Base-by-base conservation (phyloP, 2,329 filamentous ascomycete species). In the Mariannaea sp. region DNA sequence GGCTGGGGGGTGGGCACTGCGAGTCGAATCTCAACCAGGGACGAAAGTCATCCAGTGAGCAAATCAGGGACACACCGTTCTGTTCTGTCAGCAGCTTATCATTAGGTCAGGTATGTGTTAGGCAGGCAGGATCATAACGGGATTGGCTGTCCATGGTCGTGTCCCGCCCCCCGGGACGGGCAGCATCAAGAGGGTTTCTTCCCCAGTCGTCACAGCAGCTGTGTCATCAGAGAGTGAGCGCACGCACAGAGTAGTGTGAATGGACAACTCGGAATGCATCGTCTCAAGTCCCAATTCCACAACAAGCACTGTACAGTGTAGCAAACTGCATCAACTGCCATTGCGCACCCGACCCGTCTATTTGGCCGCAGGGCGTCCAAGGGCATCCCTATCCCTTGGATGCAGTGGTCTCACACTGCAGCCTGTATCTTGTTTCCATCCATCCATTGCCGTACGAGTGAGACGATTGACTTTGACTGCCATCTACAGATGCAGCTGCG, bases 21-120 rank as follows among this genome's bases (percentile, higher is more conserved):
- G 32, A 48, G 41, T 24, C 44, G 19, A 47, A 32, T 33, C 16
- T 16, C 13, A 51, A 55, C 54, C 60, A 61, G 50, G 49, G 58
- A 39, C 35, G n/a, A n/a, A 56, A 38, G 44, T 41, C 32, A 40
- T 46, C 35, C 51, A 53, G 59, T 65, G 56, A 65, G 61, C 48
- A 61, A 52, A n/a, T n/a, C n/a, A n/a, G n/a, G n/a, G n/a, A n/a
- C n/a, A n/a, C n/a, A n/a, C n/a, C n/a, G n/a, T n/a, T n/a, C n/a
- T n/a, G n/a, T n/a, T n/a, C n/a, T n/a, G n/a, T n/a, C n/a, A n/a
- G n/a, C n/a, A n/a, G n/a, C n/a, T n/a, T n/a, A n/a, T n/a, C n/a
- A n/a, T n/a, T n/a, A n/a, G n/a, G n/a, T n/a, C n/a, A n/a, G n/a
- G n/a, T n/a, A n/a, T n/a, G n/a, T n/a, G n/a, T n/a, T n/a, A 41